Evolutionary conservation across 257 asterid genomes (phyloP).

Genomic region (Eucommia ulmoides): DNA sequence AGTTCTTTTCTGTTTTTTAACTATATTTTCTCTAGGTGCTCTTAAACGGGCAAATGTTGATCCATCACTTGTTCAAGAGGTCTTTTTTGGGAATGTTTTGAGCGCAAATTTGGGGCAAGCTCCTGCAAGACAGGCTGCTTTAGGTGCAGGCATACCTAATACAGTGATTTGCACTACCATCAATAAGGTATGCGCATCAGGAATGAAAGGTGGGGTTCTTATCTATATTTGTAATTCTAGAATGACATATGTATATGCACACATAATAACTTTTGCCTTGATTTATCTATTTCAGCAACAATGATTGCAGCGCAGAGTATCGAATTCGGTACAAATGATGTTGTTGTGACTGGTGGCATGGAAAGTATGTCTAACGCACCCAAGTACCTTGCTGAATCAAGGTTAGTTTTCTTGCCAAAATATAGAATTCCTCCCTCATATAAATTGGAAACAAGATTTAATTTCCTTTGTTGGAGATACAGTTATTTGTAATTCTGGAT

Average conservation of each 20-base stretch:
- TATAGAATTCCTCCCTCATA: too few species aligned
- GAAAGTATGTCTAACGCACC: conserved; percentile 98
- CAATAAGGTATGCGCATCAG: conserved; percentile 92
- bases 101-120: too few species aligned
- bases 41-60: conserved; percentile 73
- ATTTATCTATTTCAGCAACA: conserved; percentile 36
- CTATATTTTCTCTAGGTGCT: conserved; percentile 75
- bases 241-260: conserved; percentile 4
- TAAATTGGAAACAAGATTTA: too few species aligned
- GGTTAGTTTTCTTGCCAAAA: conserved; percentile 35
- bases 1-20: conserved; percentile 3
- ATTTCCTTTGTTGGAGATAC: too few species aligned
- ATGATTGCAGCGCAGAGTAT: conserved; percentile 91
- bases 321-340: conserved; percentile 60
- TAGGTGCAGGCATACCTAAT: conserved; percentile 84
- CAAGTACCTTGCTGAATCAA: conserved; percentile 58
- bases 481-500: too few species aligned
- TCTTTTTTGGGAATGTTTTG: too few species aligned
- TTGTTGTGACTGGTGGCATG: conserved; percentile 94
- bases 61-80: conserved; percentile 85
- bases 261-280: conserved; percentile 9
- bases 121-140: too few species aligned
- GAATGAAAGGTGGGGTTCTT: conserved; percentile 99
- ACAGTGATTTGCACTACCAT: conserved; percentile 82
- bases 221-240: too few species aligned